Conservation (phyloP, 495 filamentous ascomycete genomes). For the Tuber umbilicatum region DNA sequence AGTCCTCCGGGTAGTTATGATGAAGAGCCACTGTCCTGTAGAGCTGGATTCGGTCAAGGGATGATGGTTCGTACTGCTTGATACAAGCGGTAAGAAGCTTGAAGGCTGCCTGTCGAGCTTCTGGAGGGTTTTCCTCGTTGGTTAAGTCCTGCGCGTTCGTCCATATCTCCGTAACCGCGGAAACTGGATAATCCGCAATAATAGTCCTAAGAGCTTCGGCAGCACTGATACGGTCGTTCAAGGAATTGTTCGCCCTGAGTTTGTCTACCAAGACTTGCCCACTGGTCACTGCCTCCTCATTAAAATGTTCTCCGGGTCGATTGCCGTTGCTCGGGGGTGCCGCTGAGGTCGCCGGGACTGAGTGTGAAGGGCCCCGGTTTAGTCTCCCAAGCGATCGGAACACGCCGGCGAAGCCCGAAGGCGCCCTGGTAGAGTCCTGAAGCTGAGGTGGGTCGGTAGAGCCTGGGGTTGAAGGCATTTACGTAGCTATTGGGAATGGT, state of each 20-base stretch:
- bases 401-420: constrained; percentile 37
- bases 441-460: constrained; percentile 31
- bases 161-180: constrained; percentile 53
- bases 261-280: constrained; percentile 33
- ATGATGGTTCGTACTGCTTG: constrained; percentile 53
- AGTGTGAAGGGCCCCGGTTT: constrained; percentile 27
- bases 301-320: constrained; percentile 32
- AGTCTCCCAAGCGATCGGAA: constrained; percentile 34
- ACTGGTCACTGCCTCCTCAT: constrained; percentile 24
- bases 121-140: constrained; percentile 49
- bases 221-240: constrained; percentile 50
- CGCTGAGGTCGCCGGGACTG: constrained; percentile 29
- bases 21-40: constrained; percentile 54
- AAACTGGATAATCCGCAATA: constrained; percentile 53
- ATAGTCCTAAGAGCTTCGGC: constrained; percentile 52
- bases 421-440: constrained; percentile 33
- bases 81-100: constrained; percentile 60
- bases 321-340: constrained; percentile 22
- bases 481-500: constrained; percentile 23
- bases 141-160: constrained; percentile 59
- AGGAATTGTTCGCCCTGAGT: constrained; percentile 29
- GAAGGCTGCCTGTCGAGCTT: constrained; percentile 54
- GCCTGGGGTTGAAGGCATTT: constrained; percentile 37
- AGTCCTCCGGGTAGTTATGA: constrained; percentile 51
- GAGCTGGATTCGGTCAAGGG: constrained; percentile 59